Evolutionary conservation across 2,329 filamentous ascomycete genomes (phyloP), one percentile per base, ranked within the genome.

Genomic region (Sporothrix curviconia): DNA sequence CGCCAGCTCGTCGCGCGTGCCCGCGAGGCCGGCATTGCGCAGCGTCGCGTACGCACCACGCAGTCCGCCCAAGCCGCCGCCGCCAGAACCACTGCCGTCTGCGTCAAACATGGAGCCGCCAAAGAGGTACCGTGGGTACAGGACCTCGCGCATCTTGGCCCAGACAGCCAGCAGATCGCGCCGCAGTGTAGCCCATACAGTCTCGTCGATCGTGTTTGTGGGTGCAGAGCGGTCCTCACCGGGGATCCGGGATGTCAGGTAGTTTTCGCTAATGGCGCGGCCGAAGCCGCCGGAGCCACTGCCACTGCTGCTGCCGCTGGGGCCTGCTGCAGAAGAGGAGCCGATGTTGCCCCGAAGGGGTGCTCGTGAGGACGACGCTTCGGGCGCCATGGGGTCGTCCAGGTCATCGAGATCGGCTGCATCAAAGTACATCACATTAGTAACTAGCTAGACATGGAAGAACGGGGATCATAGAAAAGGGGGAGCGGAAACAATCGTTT

Each of bases 121-220:
- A 24, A 99, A 86, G 50, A 99, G 80, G 75, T 97, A 97, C 68
- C 92, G 92, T 17, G 94, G 94, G 74, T 90, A 99, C 60, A 99
- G 83, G 39, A 99, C 94, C 77, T 96, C 92, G 71, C 89, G 86
- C 86, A 99, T 90, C 80, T 99, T 99, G 74, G 90, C 89, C 92
- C 94, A 97, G 36, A 97, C 90, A 25, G 91, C 94, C 7, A 92
- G 74, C 63, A 99, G 76, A 71, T 99, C 94, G 64, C 94, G 87
- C 54, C 89, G 90, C 60, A 99, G 78, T n/a, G 94, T 99, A 43
- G 92, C 90, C 94, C 94, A 99, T 40, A 99, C 94, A 1, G 85
- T 86, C 75, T 99, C 94, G 72, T 99, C 94, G 71, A 99, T 95
- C 46, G 94, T 99, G 74, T 95, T 95, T 64, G 87, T 85, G 7